Evolutionary conservation across 768 basidiomycete genomes (phyloP).

Genomic region (Dentipellis sp.): DNA sequence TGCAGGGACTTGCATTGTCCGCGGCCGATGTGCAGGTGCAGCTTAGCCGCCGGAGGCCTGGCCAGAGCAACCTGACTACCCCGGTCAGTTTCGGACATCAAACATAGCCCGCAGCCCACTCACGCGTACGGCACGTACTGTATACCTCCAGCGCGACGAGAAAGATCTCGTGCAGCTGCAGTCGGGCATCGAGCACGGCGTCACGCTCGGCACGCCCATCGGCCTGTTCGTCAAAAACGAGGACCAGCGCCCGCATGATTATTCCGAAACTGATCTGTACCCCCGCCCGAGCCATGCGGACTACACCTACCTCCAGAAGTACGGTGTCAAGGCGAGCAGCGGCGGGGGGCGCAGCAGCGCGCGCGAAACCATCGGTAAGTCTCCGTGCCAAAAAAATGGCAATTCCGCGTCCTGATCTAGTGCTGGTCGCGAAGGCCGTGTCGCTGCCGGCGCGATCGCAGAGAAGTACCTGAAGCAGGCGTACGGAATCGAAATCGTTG

Average conservation of each 20-base stretch:
- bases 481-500: conserved; percentile 90
- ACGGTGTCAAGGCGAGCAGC: conserved; percentile 93
- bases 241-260: conserved; percentile 97
- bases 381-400: background rate
- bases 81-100: conserved; percentile 49
- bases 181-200: conserved; percentile 87
- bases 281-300: conserved; percentile 97
- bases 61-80: conserved; percentile 94
- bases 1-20: conserved; percentile 73
- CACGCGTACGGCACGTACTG: background rate
- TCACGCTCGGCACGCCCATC: conserved; percentile 96
- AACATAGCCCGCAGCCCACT: background rate
- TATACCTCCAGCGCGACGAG: conserved; percentile 82
- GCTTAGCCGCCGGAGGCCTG: conserved; percentile 84
- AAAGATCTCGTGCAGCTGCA: conserved; percentile 92
- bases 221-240: conserved; percentile 95
- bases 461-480: conserved; percentile 87
- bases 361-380: conserved; percentile 87
- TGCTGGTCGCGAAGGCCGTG: conserved; percentile 50
- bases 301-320: conserved; percentile 96
- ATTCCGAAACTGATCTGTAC: conserved; percentile 95
- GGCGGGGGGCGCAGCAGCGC: conserved; percentile 94
- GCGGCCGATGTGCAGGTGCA: conserved; percentile 85
- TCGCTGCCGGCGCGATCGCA: conserved; percentile 96
- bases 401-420: conserved; percentile 1